These are phyloP conservation scores for Batkoa obscura DNA, from an alignment of 371 early-diverging fungal species.

Conservation along the genomic window DNA sequence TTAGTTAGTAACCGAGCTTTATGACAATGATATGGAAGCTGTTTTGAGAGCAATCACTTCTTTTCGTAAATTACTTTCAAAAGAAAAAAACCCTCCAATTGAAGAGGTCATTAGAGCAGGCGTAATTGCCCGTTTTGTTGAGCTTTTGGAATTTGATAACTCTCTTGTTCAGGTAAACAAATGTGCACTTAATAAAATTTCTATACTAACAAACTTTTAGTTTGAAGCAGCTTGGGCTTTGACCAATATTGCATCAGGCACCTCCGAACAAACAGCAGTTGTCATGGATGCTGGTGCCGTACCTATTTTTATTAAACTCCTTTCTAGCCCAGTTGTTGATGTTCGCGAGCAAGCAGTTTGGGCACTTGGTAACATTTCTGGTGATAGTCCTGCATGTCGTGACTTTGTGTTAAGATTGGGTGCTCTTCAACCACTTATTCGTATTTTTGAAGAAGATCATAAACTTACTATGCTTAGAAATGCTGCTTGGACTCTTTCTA, in stretches of 20 bases:
- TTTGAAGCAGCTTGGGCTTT: constrained; percentile 99
- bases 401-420: constrained; percentile 80
- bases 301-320: constrained; percentile 79
- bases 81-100: constrained; percentile 97
- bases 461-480: constrained; percentile 93
- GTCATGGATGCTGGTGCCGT: constrained; percentile 92
- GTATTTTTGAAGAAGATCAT: constrained; percentile 63
- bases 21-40: constrained; percentile 21
- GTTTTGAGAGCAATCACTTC: constrained; percentile 74
- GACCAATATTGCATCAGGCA: constrained; percentile 99
- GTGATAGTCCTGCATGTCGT: constrained; percentile 90
- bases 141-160: constrained; percentile 68
- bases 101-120: constrained; percentile 88
- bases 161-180: constrained; percentile 78
- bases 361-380: constrained; percentile 99
- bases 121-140: constrained; percentile 90
- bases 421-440: constrained; percentile 64
- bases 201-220: constrained; percentile 19
- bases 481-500: constrained; percentile 98
- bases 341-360: constrained; percentile 99
- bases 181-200: constrained; percentile 6
- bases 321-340: constrained; percentile 66
- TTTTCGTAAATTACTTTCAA: constrained; percentile 93
- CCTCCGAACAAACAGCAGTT: constrained; percentile 83
- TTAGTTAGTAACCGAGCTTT: neutral